Evolutionary conservation across 2,329 filamentous ascomycete species (phyloP), one percentile per base, ranked within the genome.

Genomic region (Ophiocordyceps camponoti-leonardi): DNA sequence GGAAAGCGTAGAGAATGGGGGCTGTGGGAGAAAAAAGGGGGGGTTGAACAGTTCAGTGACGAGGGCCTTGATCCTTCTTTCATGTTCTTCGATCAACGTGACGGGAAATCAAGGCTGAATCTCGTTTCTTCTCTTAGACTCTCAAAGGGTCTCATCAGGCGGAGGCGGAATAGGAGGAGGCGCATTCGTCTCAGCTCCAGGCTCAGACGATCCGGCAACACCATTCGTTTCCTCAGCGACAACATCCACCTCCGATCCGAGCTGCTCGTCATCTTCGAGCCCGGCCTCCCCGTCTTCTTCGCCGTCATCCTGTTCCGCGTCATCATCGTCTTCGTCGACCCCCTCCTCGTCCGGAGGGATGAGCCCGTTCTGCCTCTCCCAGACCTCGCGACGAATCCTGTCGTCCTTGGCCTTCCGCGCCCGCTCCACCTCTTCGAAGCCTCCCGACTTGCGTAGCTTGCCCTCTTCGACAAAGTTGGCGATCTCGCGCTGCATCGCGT

Each of bases 391-490:
- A 47, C 88, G 73, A 48, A 87, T 86, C 53, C 77, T 74, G 49
- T 96, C 92, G 56, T 98, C 92, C 60, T 90, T 94, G 33, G 80
- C 76, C 58, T 81, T 82, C 44, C 92, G 73, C 42, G 86, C 71
- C 45, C 92, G 75, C 65, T 98, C 92, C 0, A 88, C 82, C 65
- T 98, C 92, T 61, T 96, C 92, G 44, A 94, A 81, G 0, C 92
- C 92, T 39, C 92, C 92, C 14, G 83, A 88, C 72, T 96, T 96
- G 73, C 94, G 96, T 52, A 98, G 68, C 62, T 84, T 92, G 47
- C 86, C 86, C 56, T 94, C 86, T 51, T 84, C 75, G 1, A 96
- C 90, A 58, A 96, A 98, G 30, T 66, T 73, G 16, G 78, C 76
- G 10, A 98, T 74, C 61, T 98, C 92, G 54, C 84, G 84, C 60